Evolutionary conservation across 768 basidiomycete genomes (phyloP).

Genomic region (Paxillus ammoniavirescens): DNA sequence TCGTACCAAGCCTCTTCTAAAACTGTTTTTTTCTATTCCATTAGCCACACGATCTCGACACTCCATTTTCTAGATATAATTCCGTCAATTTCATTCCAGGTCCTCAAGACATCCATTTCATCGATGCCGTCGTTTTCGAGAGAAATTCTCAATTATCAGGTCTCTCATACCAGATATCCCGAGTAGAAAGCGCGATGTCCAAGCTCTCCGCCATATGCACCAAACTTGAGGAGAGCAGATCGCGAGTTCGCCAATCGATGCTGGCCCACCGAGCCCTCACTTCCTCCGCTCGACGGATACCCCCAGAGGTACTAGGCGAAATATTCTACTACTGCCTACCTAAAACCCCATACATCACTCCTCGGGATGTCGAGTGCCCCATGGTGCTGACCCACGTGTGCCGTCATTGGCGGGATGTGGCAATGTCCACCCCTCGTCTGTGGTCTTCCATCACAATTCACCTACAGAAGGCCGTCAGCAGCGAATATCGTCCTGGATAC

Average conservation of each 20-base stretch:
- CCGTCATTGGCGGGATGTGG: slow-evolving; percentile 30
- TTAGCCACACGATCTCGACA: slow-evolving; percentile 17
- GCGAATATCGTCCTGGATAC: slow-evolving; percentile 17
- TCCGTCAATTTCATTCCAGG: slow-evolving; percentile 10
- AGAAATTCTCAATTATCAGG: slow-evolving; percentile 19
- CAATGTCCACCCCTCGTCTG: slow-evolving; percentile 29
- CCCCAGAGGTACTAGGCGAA: slow-evolving; percentile 31
- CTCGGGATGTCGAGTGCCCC: slow-evolving; percentile 18
- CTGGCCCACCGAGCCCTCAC: slow-evolving; percentile 21
- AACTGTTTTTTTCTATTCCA: background rate
- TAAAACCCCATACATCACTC: slow-evolving; percentile 22
- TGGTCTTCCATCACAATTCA: slow-evolving; percentile 29
- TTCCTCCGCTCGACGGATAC: slow-evolving; percentile 18
- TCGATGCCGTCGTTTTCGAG: slow-evolving; percentile 20
- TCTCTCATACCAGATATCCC: slow-evolving; percentile 18
- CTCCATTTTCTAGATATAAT: slow-evolving; percentile 12
- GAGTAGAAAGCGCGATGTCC: slow-evolving; percentile 14
- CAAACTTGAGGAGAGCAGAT: slow-evolving; percentile 16
- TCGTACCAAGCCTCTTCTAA: background rate
- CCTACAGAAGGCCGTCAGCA: slow-evolving; percentile 10
- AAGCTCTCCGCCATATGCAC: slow-evolving; percentile 18
- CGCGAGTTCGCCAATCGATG: slow-evolving; percentile 20
- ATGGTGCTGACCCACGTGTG: slow-evolving; percentile 29
- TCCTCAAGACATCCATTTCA: slow-evolving; percentile 11
- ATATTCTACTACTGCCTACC: slow-evolving; percentile 30